Evolutionary conservation across 116 monocot species (phyloP).

Genomic region (Phalaenopsis hybrid): DNA sequence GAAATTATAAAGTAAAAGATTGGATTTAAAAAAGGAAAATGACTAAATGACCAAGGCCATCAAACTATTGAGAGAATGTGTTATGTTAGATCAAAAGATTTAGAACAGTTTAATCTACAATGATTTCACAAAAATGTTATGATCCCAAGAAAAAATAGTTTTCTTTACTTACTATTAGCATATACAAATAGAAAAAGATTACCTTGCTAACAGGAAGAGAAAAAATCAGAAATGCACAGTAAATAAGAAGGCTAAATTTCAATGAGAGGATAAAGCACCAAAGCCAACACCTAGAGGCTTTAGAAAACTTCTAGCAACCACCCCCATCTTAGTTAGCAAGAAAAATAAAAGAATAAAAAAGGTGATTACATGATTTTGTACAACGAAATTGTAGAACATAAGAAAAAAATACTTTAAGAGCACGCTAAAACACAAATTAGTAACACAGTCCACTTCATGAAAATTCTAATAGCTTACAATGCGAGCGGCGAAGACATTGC

Average conservation of each 20-base stretch:
- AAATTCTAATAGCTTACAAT: conserved; percentile 46
- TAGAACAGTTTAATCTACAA: not conserved
- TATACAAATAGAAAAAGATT: not conserved
- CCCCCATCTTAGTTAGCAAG: not conserved
- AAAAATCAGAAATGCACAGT: not conserved
- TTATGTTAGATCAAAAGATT: not conserved
- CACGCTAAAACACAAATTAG: not conserved
- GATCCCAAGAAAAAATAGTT: not conserved
- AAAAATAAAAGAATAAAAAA: not conserved
- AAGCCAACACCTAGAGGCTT: not conserved
- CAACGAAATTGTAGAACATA: not conserved
- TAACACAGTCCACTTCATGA: not conserved
- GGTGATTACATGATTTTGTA: not conserved
- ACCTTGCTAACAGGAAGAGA: not conserved
- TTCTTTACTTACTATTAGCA: not conserved
- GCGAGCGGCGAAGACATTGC: conserved; percentile 79
- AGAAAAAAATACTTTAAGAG: not conserved
- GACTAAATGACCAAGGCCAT: not conserved
- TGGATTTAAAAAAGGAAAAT: not conserved
- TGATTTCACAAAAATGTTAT: not conserved
- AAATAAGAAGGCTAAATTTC: not conserved
- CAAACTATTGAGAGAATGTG: not conserved
- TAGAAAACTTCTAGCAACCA: not conserved
- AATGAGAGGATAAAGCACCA: not conserved
- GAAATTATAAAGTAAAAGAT: not conserved